phyloP scores from a whole-genome alignment of 164 flowering plant genomes.

The Chimonanthus salicifolius region DNA sequence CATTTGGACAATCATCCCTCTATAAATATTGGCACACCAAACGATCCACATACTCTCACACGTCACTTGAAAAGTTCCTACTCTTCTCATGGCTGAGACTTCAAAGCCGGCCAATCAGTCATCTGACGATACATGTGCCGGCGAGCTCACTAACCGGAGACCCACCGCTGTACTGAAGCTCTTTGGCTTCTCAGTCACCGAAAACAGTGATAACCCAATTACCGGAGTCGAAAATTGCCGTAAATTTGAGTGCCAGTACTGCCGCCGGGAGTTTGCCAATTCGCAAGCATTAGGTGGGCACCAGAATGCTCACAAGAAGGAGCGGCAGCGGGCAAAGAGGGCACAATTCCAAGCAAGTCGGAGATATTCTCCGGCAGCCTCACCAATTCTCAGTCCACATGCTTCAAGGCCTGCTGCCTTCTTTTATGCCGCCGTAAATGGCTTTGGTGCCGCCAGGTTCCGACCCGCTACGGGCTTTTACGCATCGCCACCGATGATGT shows the following conservation, averaged over 20 bases:
- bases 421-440: conserved; percentile 14
- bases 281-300: conserved; percentile 93
- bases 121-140: conserved; percentile 1
- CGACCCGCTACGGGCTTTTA: conserved; percentile 11
- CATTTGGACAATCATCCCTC: background rate
- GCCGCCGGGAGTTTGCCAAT: conserved; percentile 75
- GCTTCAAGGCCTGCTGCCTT: conserved; percentile 16
- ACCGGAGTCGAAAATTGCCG: conserved; percentile 25
- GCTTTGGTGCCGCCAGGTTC: conserved; percentile 15
- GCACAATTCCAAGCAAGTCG: conserved; percentile 49
- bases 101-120: background rate
- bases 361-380: conserved; percentile 32
- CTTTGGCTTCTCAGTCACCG: conserved; percentile 10
- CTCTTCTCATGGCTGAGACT: background rate
- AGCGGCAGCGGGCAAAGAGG: conserved; percentile 68
- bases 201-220: background rate
- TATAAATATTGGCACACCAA: background rate
- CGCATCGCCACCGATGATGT: conserved; percentile 17
- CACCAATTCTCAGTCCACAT: conserved; percentile 18
- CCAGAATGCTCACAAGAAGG: conserved; percentile 86
- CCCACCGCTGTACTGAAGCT: conserved; percentile 8
- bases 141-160: conserved; percentile 2
- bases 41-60: background rate
- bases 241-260: conserved; percentile 76
- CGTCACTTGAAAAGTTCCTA: background rate